phyloP scores from a whole-genome alignment of 495 filamentous ascomycete genomes.

The Chaetomidium leptoderma region DNA sequence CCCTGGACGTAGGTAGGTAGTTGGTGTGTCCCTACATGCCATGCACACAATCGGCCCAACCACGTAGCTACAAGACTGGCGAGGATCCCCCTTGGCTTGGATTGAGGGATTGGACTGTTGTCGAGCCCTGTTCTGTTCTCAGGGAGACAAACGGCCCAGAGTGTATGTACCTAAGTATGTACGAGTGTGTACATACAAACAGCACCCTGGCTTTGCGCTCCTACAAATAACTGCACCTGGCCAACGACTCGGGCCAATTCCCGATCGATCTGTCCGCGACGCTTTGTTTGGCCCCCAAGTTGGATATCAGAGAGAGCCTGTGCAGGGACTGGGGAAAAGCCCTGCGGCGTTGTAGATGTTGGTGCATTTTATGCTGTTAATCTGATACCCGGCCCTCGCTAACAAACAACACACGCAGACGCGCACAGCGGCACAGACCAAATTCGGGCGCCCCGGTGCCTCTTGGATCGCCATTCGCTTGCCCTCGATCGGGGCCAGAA shows the following conservation, averaged over 20 bases:
- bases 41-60: not conserved
- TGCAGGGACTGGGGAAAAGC: not conserved
- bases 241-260: not conserved
- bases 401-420: not conserved
- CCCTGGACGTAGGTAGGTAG: not conserved
- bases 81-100: not conserved
- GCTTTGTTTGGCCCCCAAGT: not conserved
- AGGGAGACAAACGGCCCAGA: not conserved
- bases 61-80: not conserved
- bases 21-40: not conserved
- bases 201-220: not conserved
- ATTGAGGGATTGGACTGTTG: not conserved
- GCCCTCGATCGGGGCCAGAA: constrained; percentile 2
- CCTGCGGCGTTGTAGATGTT: not conserved
- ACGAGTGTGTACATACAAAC: not conserved
- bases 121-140: not conserved
- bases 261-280: not conserved
- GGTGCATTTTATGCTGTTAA: not conserved
- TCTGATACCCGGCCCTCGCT: not conserved
- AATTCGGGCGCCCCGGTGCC: not conserved
- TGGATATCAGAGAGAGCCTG: not conserved
- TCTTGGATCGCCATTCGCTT: constrained; percentile 1
- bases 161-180: not conserved
- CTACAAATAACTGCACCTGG: not conserved
- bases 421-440: not conserved